These are phyloP conservation scores for Naematelia encephala DNA, from an alignment of 768 basidiomycete species.

Conservation along the genomic window DNA sequence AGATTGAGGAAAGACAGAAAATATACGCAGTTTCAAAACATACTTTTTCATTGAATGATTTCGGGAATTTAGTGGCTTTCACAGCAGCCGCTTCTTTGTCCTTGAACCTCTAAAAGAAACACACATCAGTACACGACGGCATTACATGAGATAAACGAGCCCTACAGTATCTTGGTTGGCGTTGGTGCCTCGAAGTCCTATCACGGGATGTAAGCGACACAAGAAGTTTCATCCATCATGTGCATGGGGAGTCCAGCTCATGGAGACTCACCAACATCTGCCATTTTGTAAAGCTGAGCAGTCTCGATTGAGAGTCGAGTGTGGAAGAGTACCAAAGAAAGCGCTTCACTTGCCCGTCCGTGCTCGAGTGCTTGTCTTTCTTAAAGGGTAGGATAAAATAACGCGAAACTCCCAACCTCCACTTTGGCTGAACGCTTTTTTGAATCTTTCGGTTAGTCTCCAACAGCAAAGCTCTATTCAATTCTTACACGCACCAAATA, in stretches of 20 bases:
- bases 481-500: neutral
- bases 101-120: constrained; percentile 64
- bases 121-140: constrained; percentile 2
- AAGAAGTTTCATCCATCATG: too few species aligned
- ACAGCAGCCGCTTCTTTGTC: constrained; percentile 91
- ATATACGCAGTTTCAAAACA: constrained; percentile 36
- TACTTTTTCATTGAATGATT: constrained; percentile 78
- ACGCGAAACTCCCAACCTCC: neutral
- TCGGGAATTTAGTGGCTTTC: constrained; percentile 84
- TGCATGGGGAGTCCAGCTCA: too few species aligned
- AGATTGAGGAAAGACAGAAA: neutral
- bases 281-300: constrained; percentile 8
- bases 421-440: neutral
- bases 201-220: too few species aligned
- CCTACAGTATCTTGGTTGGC: constrained; percentile 43
- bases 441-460: too few species aligned
- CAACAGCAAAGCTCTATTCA: too few species aligned
- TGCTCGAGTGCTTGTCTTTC: too few species aligned
- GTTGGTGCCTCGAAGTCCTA: constrained; percentile 45
- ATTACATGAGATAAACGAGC: neutral
- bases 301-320: too few species aligned
- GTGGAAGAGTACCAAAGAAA: too few species aligned
- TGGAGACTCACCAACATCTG: constrained; percentile 3
- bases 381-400: too few species aligned
- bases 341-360: too few species aligned